Base-by-base conservation (phyloP, 345 rosid genomes). In the Stellera chamaejasme region DNA sequence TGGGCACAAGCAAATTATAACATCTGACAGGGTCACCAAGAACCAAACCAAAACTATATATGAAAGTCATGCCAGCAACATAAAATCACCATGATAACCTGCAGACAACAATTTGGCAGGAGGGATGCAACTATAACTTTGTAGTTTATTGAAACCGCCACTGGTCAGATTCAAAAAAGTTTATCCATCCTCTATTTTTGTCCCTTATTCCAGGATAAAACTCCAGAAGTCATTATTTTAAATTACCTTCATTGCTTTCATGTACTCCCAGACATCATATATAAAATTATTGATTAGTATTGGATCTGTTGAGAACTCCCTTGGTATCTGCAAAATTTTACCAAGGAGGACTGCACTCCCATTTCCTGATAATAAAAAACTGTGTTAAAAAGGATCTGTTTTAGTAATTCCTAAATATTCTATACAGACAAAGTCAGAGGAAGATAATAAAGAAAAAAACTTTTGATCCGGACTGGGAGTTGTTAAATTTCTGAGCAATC, bases 181-280 rank as follows among this genome's bases (percentile, higher is more conserved):
- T 8, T 32, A 8, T 3, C 7, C n/a, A n/a, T 32, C 39, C 7
- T 32, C 39, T 8, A 32, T 32, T 32, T 32, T 32, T 8, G 5
- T 32, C 39, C 39, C 39, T 19, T 32, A 32, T 32, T 32, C 2
- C 52, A 54, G 23, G 19, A 47, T 41, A 36, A 11, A 32, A 19
- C 45, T 23, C 60, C 47, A 54, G 11, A 43, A 19, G 47, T 64
- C 23, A 19, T 19, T 50, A 58, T 50, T 60, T 44, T 46, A 66
- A 65, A 55, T 50, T 72, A 93, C 97, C 94, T 84, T 89, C 99
- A 93, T 93, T 66, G 94, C 96, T 67, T 75, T 81, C 99, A 89
- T 89, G 81, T 87, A 93, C 73, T 93, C 96, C 99, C 99, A 93
- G 58, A 93, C 91, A 77, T 89, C 99, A 68, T 93, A 97, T 58